Evolutionary conservation across 208 protist genomes (phyloP), one percentile per base, ranked within the genome.

Genomic region (Trypanosoma mega): DNA sequence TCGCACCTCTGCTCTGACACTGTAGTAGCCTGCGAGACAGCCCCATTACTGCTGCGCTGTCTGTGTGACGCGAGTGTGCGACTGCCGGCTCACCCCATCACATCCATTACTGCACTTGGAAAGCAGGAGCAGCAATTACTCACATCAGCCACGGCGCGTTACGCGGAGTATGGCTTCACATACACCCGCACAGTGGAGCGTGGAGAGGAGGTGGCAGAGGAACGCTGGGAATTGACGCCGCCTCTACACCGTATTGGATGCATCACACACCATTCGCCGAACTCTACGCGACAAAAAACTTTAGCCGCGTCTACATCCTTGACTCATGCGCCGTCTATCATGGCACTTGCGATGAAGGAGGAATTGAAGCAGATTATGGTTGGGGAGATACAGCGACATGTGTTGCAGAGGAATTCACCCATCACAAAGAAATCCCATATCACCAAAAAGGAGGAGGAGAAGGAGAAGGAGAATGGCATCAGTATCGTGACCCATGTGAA

Each of bases 121-220:
- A 60, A 33, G 41, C 58, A 41, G 9, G 80, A 90, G 21, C 67
- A 83, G 59, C 34, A 60, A 23, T 44, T 74, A 52, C 44, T 91
- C 57, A 49, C 63, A n/a, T 65, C 47, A 5, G 47, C 82, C 20
- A 72, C 85, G 26, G 74, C 60, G 33, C 78, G 87, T 0, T 80
- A 92, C 62, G 81, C 73, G 33, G 65, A 63, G 55, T 94, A 91
- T 61, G 84, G 87, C 2, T 71, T 91, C 31, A 68, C 67, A 39
- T 94, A 90, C 70, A 61, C 50, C 0, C 48, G 49, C 12, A 8
- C 57, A 31, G 18, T 8, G 50, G 6, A 16, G 50, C n/a, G 50
- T 6, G 21, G 16, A 20, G 20, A 33, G 46, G 36, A 72, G 46
- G 39, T 23, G 21, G 27, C 47, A 18, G 63, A 70, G 5, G 61